Base-by-base conservation (phyloP, 805 yeast genomes). In the Pichia exigua region DNA sequence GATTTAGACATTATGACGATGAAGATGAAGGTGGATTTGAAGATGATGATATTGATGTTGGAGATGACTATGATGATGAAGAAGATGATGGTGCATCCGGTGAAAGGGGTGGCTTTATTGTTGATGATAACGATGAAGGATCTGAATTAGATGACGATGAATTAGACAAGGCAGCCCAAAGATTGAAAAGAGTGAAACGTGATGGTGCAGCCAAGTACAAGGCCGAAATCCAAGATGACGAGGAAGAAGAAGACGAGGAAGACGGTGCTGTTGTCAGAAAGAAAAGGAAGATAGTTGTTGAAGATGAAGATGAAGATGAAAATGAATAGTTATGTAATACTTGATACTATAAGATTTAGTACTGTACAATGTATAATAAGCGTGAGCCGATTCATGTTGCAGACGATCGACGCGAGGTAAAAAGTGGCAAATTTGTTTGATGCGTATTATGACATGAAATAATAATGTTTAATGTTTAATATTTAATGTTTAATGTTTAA, bases 131-230 rank as follows among this genome's bases (percentile, higher is more conserved):
- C 28, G 66, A 61, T 9, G 61, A 54, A 18, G 69, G 60, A 38
- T 59, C 61, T 13, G 68, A 60, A 26, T 53, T 55, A 32, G 69
- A 61, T 35, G 70, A 65, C n/a, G 72, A 68, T 48, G 72, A 65
- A 54, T 70, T 75, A 35, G 81, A 74, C 51, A 65, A 67, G 51
- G 84, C 80, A 12, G 86, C 85, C 1, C 83, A 79, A 57, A 73
- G 84, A 60, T 69, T 83, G 57, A 75, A 75, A 59, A 66, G 69
- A 49, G 70, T 81, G 50, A 42, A 42, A n/a, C 27, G 44, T 24
- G 72, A 66, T 63, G 46, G 77, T 70, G 67, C 74, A 73, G 65
- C 70, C 79, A 73, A 73, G 45, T 79, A 74, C 45, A 80, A 74
- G 15, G 78, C 75, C 35, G 83, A 81, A 45, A 83, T 81, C 43